Evolutionary conservation across 208 protist species (phyloP).

Genomic region (Histomonas meleagridis): DNA sequence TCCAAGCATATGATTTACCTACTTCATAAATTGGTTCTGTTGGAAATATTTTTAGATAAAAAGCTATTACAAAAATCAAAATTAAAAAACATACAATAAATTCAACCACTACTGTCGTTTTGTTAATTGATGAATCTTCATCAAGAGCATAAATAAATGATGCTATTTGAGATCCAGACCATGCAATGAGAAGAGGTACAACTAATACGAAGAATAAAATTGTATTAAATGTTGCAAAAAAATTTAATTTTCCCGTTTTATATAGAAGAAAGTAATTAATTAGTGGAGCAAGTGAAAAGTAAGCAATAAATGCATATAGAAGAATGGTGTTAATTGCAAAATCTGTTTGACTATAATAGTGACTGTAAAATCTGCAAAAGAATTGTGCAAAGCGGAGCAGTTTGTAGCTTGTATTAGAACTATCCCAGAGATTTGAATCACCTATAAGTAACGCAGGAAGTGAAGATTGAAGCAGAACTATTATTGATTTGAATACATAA

Average conservation of each 20-base stretch:
- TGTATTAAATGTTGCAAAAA: background rate
- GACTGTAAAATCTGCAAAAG: background rate
- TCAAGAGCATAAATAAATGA: background rate
- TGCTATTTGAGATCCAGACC: background rate
- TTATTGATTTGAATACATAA: no score
- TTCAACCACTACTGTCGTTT: background rate
- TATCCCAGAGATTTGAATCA: no score
- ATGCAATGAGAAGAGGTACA: background rate
- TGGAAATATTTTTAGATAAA: background rate
- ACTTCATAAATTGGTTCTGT: background rate
- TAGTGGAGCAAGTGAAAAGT: background rate
- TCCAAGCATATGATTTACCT: background rate
- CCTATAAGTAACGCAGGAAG: no score
- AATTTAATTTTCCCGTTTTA: background rate
- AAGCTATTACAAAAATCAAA: background rate
- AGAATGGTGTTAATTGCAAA: no score
- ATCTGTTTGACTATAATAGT: background rate
- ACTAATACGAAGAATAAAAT: background rate
- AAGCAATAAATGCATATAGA: no score
- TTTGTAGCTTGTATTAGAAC: no score
- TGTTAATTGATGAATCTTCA: background rate
- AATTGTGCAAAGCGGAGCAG: no score
- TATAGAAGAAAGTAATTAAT: background rate
- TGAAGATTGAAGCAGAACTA: no score
- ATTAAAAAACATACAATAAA: background rate